Conservation (phyloP, 345 rosid species). For the sweet orange (Citrus sinensis) region DNA sequence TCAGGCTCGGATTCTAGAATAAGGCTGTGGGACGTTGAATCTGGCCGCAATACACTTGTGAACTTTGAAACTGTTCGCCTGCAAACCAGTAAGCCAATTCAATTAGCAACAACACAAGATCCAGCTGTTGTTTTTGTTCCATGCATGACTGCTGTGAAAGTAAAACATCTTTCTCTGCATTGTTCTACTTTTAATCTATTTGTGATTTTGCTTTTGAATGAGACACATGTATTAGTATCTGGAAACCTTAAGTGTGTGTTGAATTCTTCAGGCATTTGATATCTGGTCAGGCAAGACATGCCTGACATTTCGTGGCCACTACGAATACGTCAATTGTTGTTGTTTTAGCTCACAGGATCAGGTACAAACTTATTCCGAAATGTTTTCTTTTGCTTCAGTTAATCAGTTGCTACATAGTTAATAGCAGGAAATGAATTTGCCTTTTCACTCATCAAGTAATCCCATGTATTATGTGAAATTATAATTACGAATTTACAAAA, state of each 20-base stretch:
- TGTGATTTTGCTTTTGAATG: conserved; percentile 1
- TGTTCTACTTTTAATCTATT: background rate
- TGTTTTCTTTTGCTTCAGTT: background rate
- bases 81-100: conserved; percentile 71
- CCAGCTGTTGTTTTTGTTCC: conserved; percentile 78
- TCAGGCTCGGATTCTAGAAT: conserved; percentile 94
- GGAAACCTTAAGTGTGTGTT: conserved; percentile 6
- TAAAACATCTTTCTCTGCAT: conserved; percentile 18
- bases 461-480: background rate
- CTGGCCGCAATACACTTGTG: conserved; percentile 90
- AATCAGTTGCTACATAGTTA: background rate
- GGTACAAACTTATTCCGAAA: conserved; percentile 34
- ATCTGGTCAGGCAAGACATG: conserved; percentile 72
- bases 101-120: conserved; percentile 62
- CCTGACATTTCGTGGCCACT: conserved; percentile 71
- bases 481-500: background rate
- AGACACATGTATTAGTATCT: background rate
- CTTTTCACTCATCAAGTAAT: background rate
- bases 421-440: background rate
- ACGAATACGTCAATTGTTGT: conserved; percentile 76
- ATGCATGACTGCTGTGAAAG: conserved; percentile 81
- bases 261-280: conserved; percentile 62
- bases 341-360: conserved; percentile 78
- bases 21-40: conserved; percentile 88
- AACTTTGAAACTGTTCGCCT: conserved; percentile 85